Percentiles rank a stretch among this genome's conserved stretches.
phyloP scores from a whole-genome alignment of 1,284 basidiomycete genomes.

The Takashimella tepidaria region DNA sequence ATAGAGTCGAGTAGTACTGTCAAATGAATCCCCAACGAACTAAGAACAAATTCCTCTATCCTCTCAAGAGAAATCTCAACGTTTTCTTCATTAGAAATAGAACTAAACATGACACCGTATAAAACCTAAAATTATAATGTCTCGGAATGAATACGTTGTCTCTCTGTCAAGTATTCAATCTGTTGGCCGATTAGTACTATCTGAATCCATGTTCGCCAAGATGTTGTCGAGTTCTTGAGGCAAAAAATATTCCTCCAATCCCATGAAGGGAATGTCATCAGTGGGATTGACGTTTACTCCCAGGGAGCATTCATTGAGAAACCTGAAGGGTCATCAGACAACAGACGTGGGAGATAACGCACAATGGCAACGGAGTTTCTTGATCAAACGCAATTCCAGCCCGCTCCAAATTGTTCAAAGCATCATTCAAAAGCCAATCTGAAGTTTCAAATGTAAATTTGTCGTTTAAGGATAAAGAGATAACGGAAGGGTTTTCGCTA shows the following conservation, averaged over 20 bases:
- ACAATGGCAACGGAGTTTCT: conserved; percentile 39
- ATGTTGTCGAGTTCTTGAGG: conserved; percentile 34
- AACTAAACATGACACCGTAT: too few relatives aligned
- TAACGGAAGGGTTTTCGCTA: too few relatives aligned
- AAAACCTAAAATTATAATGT: too few relatives aligned
- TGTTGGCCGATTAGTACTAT: not conserved
- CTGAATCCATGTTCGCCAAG: conserved; percentile 12
- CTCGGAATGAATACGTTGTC: too few relatives aligned
- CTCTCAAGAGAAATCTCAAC: too few relatives aligned
- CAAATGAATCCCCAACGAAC: too few relatives aligned
- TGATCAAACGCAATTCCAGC: conserved; percentile 37
- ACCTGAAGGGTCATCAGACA: conserved; percentile 21
- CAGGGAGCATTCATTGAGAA: conserved; percentile 42
- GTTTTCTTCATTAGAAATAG: too few relatives aligned
- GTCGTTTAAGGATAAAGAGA: conserved; percentile 8
- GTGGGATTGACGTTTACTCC: conserved; percentile 23
- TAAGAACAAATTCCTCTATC: too few relatives aligned
- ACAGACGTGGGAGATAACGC: conserved; percentile 5
- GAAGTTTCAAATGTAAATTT: conserved; percentile 18
- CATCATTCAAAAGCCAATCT: conserved; percentile 42
- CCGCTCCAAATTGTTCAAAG: conserved; percentile 36
- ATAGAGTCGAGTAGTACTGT: too few relatives aligned
- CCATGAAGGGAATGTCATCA: conserved; percentile 36
- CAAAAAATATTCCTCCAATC: conserved; percentile 44
- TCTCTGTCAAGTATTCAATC: too few relatives aligned